Base-by-base conservation (phyloP, 164 flowering plant genomes). In the Vitis riparia region DNA sequence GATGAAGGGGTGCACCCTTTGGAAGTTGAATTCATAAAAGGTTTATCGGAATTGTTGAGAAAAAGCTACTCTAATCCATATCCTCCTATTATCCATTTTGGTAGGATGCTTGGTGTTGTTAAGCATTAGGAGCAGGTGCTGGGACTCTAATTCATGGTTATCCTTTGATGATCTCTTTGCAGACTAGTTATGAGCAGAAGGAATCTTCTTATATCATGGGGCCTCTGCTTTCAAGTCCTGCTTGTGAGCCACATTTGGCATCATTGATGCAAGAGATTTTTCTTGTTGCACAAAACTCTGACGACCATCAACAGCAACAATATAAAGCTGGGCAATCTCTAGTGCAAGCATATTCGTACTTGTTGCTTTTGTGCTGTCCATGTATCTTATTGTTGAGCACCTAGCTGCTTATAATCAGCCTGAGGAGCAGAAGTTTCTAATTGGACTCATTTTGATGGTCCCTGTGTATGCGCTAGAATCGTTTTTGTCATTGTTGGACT, bases 401-500 rank as follows among this genome's bases (percentile, higher is more conserved):
- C 77, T 95, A 70, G 88, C 93, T 80, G 86, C 93, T 13, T 95
- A 93, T 78, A 87, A 91, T 82, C 94, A 89, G 68, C 98, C 99
- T 32, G 97, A 93, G 99, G 98, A 93, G 81, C 99, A 95, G 80
- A 93, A 93, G 69, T 95, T 95, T 78, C 71, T 95, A 66, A 88
- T 95, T 71, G 98, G 97, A 55, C 88, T 95, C 67, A 83, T 95
- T 68, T 82, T 96, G 37, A 93, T 96, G 98, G 99, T 96, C 68
- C 99, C 99, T 70, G 97, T 96, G 62, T 96, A 96, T 85, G 92
- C 99, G 9, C 70, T 85, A 48, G 97, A 96, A 83, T 96, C 97
- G 99, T 91, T 85, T 64, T 62, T 91, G 66, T 95, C 99, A 50
- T 70, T 95, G 72, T 66, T 85, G 80, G 80, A 93, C 71, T 80